These are phyloP conservation scores for Andrographis paniculata DNA, from an alignment of 305 asterid genomes.

Conservation along the genomic window DNA sequence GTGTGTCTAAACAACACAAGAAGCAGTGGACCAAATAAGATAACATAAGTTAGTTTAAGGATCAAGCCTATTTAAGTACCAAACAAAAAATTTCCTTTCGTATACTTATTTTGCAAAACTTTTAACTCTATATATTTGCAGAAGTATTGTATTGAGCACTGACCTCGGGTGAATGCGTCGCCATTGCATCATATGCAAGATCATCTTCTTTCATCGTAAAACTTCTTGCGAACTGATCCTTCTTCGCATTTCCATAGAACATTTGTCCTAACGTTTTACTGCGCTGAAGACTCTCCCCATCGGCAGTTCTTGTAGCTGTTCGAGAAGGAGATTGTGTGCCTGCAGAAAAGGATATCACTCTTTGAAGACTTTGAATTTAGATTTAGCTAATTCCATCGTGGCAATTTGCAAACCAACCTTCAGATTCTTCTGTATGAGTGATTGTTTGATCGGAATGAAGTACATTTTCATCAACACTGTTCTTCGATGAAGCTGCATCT, in stretches of 20 bases:
- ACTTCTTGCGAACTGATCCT: constrained; percentile 65
- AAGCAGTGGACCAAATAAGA: too few species aligned
- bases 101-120: too few species aligned
- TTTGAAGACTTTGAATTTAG: constrained; percentile 18
- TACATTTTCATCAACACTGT: constrained; percentile 23
- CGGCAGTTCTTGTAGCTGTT: constrained; percentile 32
- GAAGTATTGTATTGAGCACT: constrained; percentile 11
- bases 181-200: constrained; percentile 38
- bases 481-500: constrained; percentile 29
- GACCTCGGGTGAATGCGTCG: constrained; percentile 79
- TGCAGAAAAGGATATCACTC: constrained; percentile 24
- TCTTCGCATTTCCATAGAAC: constrained; percentile 84
- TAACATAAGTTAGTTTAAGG: too few species aligned
- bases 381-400: too few species aligned
- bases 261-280: constrained; percentile 87
- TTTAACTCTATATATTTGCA: too few species aligned
- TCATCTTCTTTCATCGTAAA: constrained; percentile 68
- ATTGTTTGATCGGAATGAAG: too few species aligned
- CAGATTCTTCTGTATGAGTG: constrained; percentile 49
- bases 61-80: too few species aligned
- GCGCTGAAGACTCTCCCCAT: constrained; percentile 48
- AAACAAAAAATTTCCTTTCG: too few species aligned
- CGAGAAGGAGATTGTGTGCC: constrained; percentile 77
- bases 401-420: too few species aligned
- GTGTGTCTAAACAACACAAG: too few species aligned